Evolutionary conservation across 73 alveolate species (phyloP).

Genomic region (Diophrys sp.): DNA sequence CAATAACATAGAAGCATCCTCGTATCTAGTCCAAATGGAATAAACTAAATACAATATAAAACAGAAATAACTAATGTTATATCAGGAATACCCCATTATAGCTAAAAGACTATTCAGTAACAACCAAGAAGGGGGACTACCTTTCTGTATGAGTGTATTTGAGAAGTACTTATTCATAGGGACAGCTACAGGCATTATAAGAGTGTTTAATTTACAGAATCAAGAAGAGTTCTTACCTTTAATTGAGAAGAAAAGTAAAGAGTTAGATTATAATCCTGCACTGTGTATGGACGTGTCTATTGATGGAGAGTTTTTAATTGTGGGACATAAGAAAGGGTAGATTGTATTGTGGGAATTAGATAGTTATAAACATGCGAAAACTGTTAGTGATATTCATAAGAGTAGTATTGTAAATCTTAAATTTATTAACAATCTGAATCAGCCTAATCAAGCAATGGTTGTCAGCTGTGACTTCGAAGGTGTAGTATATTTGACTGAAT

Average conservation of each 20-base stretch:
- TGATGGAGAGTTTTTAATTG: constrained; percentile 35
- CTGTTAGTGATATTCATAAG: constrained; percentile 22
- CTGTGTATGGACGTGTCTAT: constrained; percentile 29
- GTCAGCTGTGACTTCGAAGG: constrained; percentile 5
- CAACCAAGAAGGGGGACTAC: constrained; percentile 1
- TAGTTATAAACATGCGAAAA: constrained; percentile 19
- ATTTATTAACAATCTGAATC: neutral
- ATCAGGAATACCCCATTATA: neutral
- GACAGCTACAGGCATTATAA: constrained; percentile 29
- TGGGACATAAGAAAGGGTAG: constrained; percentile 41
- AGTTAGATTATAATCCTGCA: constrained; percentile 24
- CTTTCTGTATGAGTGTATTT: neutral
- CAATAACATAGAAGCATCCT: too few species aligned
- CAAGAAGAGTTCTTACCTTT: constrained; percentile 42
- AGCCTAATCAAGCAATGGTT: neutral
- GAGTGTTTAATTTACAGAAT: constrained; percentile 32
- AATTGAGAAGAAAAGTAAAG: constrained; percentile 17
- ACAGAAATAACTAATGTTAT: neutral
- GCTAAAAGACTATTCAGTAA: neutral
- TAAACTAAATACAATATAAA: too few species aligned
- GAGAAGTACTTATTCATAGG: constrained; percentile 28
- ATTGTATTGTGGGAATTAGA: constrained; percentile 47
- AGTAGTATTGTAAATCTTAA: constrained; percentile 25
- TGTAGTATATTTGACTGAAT: constrained; percentile 4
- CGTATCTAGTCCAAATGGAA: too few species aligned